These are phyloP conservation scores for Verticillium zaregamsianum DNA, from an alignment of 2,329 filamentous ascomycete species.

Conservation along the genomic window DNA sequence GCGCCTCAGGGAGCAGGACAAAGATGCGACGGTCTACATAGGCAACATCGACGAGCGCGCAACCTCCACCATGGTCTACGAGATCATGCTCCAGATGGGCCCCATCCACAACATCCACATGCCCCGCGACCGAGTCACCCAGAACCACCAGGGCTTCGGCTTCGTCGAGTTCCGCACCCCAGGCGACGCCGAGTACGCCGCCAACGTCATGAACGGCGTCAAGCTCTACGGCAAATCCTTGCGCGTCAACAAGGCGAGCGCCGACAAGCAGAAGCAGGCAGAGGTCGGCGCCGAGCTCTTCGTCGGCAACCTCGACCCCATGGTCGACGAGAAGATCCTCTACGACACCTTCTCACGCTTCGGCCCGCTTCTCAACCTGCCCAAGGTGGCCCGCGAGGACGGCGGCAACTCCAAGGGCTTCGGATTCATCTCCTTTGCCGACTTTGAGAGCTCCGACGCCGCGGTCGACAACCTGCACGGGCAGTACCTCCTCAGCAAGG, in stretches of 20 bases:
- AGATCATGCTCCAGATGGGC: constrained; percentile 96
- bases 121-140: constrained; percentile 95
- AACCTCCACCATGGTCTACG: constrained; percentile 85
- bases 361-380: constrained; percentile 75
- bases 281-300: constrained; percentile 97
- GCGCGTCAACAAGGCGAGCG: constrained; percentile 87
- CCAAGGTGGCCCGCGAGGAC: constrained; percentile 91
- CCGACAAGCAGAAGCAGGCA: constrained; percentile 89
- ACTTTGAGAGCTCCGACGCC: constrained; percentile 90
- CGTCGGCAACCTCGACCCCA: constrained; percentile 88
- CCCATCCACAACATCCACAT: constrained; percentile 98
- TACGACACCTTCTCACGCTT: constrained; percentile 94
- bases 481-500: constrained; percentile 95
- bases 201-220: constrained; percentile 94
- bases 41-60: constrained; percentile 98
- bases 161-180: constrained; percentile 98
- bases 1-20: constrained; percentile 80
- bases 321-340: constrained; percentile 93
- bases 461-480: constrained; percentile 91
- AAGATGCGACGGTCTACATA: constrained; percentile 96
- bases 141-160: constrained; percentile 95
- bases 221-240: constrained; percentile 91
- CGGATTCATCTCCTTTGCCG: constrained; percentile 88
- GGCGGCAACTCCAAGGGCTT: constrained; percentile 88
- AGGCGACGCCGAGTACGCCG: constrained; percentile 93